Percentiles rank a stretch among this genome's conserved stretches.
Evolutionary conservation across 1,284 basidiomycete genomes (phyloP).

Genomic region (Schizophyllum amplum): DNA sequence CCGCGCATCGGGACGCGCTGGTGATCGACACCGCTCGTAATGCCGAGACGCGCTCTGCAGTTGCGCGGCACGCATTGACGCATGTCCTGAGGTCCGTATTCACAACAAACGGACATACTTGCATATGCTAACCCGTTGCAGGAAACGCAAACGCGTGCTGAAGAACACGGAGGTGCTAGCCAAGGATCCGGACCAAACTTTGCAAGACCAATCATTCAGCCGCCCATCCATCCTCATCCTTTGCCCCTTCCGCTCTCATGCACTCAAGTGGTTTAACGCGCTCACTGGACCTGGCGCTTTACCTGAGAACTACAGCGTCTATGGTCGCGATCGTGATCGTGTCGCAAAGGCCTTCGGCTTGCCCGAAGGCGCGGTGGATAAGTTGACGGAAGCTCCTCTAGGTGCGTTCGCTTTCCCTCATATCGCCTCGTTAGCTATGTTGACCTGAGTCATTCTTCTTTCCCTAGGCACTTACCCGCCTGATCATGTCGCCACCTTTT

Average conservation of each 20-base stretch:
- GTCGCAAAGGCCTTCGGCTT: slow-evolving; percentile 38
- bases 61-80: slow-evolving; percentile 73
- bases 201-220: slow-evolving; percentile 96
- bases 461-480: slow-evolving; percentile 53
- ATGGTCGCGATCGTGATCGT: slow-evolving; percentile 47
- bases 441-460: neutral
- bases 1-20: neutral
- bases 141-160: slow-evolving; percentile 87
- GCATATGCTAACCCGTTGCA: slow-evolving; percentile 24
- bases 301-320: slow-evolving; percentile 87
- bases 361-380: slow-evolving; percentile 76
- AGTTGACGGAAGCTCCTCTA: slow-evolving; percentile 64
- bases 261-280: slow-evolving; percentile 70
- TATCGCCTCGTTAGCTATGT: too few relatives aligned
- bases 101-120: slow-evolving; percentile 7
- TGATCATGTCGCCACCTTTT: slow-evolving; percentile 92
- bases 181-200: slow-evolving; percentile 42
- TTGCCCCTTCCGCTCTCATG: slow-evolving; percentile 87
- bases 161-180: slow-evolving; percentile 89
- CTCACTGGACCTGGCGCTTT: slow-evolving; percentile 62
- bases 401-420: too few relatives aligned
- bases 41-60: slow-evolving; percentile 66
- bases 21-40: slow-evolving; percentile 31
- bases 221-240: slow-evolving; percentile 91
- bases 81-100: slow-evolving; percentile 73